These are phyloP conservation scores for Solanum phureja DNA, from an alignment of 257 asterid genomes.

Conservation along the genomic window DNA sequence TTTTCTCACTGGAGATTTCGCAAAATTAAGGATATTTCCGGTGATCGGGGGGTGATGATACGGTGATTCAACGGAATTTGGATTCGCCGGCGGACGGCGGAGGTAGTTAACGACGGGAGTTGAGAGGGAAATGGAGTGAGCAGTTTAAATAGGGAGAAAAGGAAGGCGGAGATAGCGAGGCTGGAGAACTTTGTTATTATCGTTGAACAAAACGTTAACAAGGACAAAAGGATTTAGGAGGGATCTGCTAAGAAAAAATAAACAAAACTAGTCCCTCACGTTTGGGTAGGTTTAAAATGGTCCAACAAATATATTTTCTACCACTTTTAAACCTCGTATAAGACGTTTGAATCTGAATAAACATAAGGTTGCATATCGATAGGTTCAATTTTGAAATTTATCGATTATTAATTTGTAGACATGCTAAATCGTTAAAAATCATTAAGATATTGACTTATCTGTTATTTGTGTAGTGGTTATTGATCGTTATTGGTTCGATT, in stretches of 20 bases:
- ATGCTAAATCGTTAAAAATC: too few relatives aligned
- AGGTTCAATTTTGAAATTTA: too few relatives aligned
- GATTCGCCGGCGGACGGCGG: neutral
- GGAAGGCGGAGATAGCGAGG: slow-evolving; percentile 26
- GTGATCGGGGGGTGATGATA: neutral
- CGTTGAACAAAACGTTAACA: neutral
- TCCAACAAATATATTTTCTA: neutral
- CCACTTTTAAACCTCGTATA: neutral
- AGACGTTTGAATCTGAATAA: neutral
- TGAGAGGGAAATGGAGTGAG: neutral
- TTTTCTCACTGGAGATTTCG: neutral
- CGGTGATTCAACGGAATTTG: neutral
- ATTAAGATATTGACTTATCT: too few relatives aligned
- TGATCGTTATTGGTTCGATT: too few relatives aligned
- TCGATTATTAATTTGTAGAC: fast-evolving
- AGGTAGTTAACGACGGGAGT: neutral
- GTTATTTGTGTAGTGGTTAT: too few relatives aligned
- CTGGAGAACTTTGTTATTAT: neutral
- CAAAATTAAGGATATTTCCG: neutral
- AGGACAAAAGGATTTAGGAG: neutral
- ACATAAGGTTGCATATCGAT: neutral
- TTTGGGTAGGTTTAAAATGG: neutral
- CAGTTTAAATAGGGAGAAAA: neutral
- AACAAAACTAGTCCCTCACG: neutral
- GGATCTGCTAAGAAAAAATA: neutral